Conservation (phyloP, 805 yeast genomes). For the Cyberlindnera japonica region DNA sequence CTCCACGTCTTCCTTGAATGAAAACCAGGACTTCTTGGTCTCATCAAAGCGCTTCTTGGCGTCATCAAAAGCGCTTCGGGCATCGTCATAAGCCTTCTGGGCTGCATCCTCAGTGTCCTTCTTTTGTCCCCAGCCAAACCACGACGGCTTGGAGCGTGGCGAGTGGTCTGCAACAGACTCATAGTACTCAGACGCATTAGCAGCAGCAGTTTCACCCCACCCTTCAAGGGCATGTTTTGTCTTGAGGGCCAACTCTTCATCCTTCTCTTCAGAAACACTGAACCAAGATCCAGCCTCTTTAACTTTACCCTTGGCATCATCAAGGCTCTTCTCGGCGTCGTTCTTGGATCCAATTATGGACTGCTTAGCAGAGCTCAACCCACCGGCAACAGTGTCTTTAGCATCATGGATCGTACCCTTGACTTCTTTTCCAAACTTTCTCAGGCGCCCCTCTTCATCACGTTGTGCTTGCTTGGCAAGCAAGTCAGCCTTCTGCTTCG, state of each 20-base stretch:
- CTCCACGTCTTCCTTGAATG: conserved; percentile 24
- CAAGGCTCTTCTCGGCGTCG: conserved; percentile 5
- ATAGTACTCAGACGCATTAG: conserved; percentile 25
- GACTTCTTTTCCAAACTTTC: conserved; percentile 21
- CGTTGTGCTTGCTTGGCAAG: conserved; percentile 17
- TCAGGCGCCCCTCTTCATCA: conserved; percentile 16
- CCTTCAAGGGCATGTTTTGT: conserved; percentile 38
- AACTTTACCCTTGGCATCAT: conserved; percentile 8
- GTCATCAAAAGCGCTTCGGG: conserved; percentile 31
- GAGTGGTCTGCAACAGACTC: conserved; percentile 18
- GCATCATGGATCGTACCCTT: conserved; percentile 22
- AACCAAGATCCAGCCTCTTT: conserved; percentile 5
- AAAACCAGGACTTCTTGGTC: conserved; percentile 31
- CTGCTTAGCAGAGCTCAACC: conserved; percentile 19
- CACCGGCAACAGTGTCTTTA: conserved; percentile 5
- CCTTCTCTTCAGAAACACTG: conserved; percentile 20
- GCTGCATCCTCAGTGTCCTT: conserved; percentile 14
- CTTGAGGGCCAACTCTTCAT: conserved; percentile 28
- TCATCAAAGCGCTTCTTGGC: conserved; percentile 34
- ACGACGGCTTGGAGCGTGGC: conserved; percentile 10
- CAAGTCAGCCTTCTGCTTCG: conserved; percentile 20
- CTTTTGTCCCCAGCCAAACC: conserved; percentile 21
- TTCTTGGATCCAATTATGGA: conserved; percentile 17
- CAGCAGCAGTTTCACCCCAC: conserved; percentile 44
- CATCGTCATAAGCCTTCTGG: conserved; percentile 25